These are phyloP conservation scores for Melanomma pulvis-pyrius DNA, from an alignment of 495 filamentous ascomycete species.

Conservation along the genomic window DNA sequence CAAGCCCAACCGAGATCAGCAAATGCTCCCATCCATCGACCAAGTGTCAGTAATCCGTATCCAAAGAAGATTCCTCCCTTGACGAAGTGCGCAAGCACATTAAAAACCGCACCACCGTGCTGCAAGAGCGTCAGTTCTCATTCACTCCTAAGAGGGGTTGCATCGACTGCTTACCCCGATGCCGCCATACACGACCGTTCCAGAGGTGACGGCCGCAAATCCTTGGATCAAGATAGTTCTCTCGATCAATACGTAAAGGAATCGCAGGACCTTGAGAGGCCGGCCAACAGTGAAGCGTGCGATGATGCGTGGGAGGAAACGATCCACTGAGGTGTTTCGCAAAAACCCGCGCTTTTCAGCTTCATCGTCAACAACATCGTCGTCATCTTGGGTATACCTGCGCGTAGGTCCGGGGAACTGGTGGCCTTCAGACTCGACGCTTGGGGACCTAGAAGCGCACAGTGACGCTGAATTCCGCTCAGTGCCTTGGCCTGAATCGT, in stretches of 20 bases:
- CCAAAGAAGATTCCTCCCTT: slow-evolving; percentile 98
- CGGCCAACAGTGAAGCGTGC: slow-evolving; percentile 64
- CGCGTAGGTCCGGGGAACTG: slow-evolving; percentile 50
- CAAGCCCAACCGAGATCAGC: slow-evolving; percentile 93
- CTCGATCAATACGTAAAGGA: slow-evolving; percentile 64
- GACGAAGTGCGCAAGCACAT: slow-evolving; percentile 88
- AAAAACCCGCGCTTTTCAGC: slow-evolving; percentile 51
- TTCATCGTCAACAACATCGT: slow-evolving; percentile 46
- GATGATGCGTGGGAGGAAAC: slow-evolving; percentile 51
- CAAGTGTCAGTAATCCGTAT: slow-evolving; percentile 86
- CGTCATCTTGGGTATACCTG: slow-evolving; percentile 54
- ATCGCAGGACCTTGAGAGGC: slow-evolving; percentile 58
- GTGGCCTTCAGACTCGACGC: slow-evolving; percentile 55
- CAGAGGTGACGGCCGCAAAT: slow-evolving; percentile 64
- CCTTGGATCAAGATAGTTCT: slow-evolving; percentile 65
- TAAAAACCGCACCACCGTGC: slow-evolving; percentile 69
- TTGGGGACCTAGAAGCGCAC: slow-evolving; percentile 60
- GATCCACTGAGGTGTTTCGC: slow-evolving; percentile 51
- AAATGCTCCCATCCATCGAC: slow-evolving; percentile 89
- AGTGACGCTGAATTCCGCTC: slow-evolving; percentile 71
- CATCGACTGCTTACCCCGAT: slow-evolving; percentile 60
- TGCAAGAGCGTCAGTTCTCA: slow-evolving; percentile 36
- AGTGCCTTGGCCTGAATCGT: slow-evolving; percentile 88
- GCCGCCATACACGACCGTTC: slow-evolving; percentile 70
- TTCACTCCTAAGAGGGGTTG: not conserved